Conservation (phyloP, 345 rosid genomes). For the Reutealis trisperma region DNA sequence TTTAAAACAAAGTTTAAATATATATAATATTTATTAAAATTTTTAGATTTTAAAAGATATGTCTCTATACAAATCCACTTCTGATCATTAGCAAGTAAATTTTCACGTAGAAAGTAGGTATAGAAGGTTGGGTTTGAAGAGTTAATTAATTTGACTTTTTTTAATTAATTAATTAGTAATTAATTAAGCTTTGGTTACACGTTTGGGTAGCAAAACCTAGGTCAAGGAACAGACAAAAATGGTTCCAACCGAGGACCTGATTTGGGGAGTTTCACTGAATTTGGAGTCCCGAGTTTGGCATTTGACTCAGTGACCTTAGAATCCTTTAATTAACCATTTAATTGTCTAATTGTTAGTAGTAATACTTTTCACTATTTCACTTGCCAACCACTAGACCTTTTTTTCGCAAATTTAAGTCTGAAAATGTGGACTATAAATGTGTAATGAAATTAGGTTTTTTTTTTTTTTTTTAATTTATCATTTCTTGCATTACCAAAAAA, state of each 20-base stretch:
- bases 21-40: too few species aligned
- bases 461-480: not conserved
- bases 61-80: too few species aligned
- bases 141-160: slow-evolving; percentile 28
- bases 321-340: slow-evolving; percentile 23
- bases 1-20: too few species aligned
- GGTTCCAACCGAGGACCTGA: slow-evolving; percentile 48
- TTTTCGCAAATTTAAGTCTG: slow-evolving; percentile 24
- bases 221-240: slow-evolving; percentile 47
- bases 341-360: slow-evolving; percentile 4
- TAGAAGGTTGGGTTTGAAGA: slow-evolving; percentile 47
- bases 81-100: slow-evolving; percentile 18
- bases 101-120: slow-evolving; percentile 49
- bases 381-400: slow-evolving; percentile 35
- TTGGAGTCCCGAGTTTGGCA: slow-evolving; percentile 58
- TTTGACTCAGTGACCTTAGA: slow-evolving; percentile 46
- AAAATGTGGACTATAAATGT: slow-evolving; percentile 1
- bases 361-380: not conserved
- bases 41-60: too few species aligned
- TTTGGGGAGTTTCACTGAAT: slow-evolving; percentile 60
- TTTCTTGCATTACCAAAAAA: slow-evolving; percentile 18
- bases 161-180: not conserved
- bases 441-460: too few species aligned
- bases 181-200: slow-evolving; percentile 25
- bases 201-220: slow-evolving; percentile 44